Evolutionary conservation across 2,329 filamentous ascomycete species (phyloP), one percentile per base, ranked within the genome.

Genomic region (Diplodia intermedia): DNA sequence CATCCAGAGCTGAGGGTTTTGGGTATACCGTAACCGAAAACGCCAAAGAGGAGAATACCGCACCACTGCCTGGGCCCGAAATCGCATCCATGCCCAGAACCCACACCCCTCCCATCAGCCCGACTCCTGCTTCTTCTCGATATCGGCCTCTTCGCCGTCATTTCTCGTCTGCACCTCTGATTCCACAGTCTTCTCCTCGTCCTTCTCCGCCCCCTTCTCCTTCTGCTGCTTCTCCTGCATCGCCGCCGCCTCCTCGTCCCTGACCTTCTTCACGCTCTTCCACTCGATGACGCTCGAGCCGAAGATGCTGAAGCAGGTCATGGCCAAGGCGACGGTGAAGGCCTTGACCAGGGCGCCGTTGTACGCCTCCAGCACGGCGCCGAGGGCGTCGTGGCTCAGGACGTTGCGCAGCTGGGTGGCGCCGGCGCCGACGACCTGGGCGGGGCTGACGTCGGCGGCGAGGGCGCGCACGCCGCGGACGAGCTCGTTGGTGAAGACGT

Each of bases 261-360:
- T 75, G 72, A 81, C 80, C 73, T 86, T 87, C 82, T 90, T 91
- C 73, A 91, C 88, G 70, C 81, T 88, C 75, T 82, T 86, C 88
- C 88, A 91, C 79, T 91, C 86, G 71, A 91, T 84, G 3, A 80
- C 78, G 0, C 83, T 72, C 0, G 84, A 81, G 0, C 87, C 89
- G 7, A 15, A 89, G 47, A 26, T 90, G 80, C 5, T 82, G 83
- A 14, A 89, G 67, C 12, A 81, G 80, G 0, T 83, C 82, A 73
- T 89, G 79, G 2, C 85, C 84, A 89, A 79, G 1, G 82, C 84
- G 7, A 91, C 86, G 69, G 86, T 85, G 74, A 90, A 92, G 0
- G 85, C 84, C 68, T 84, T 79, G 2, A 83, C 82, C 38, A 92
- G 76, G 0, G 88, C 82, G 29, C 80, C 75, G 73, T 91, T 91